Base-by-base conservation (phyloP, 257 asterid species). In the Rauvolfia tetraphylla region DNA sequence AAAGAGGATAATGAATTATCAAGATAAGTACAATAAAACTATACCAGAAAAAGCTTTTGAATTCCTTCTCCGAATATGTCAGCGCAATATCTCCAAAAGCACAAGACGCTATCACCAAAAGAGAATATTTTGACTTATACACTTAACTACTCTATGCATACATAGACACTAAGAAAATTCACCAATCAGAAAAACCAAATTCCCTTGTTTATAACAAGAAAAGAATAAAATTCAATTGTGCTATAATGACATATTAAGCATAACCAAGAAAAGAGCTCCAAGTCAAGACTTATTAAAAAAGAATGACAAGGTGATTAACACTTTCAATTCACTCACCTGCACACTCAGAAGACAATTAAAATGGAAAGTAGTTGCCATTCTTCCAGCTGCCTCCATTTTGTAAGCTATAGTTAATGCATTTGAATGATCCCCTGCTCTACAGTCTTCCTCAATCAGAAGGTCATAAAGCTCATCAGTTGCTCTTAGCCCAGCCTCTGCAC, bases 351-450 rank as follows among this genome's bases (percentile, higher is more conserved):
- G 98, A 89, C 98, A 91, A 84, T 95, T 95, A 90, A 95, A 95
- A 86, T 95, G 99, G 82, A 86, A 95, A 22, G 99, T 95, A 39
- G 98, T 90, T 12, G 99, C 99, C 97, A 89, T 92, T 84, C 99
- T 89, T 76, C 99, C 99, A 75, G 99, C 99, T 73, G 97, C 90
- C 89, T 95, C 99, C 99, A 95, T 95, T 82, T 92, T 96, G 70
- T 95, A 92, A 61, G 99, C 99, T 78, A 95, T 95, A 79, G 99
- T 95, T 81, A 95, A 80, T 78, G 99, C 99, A 87, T 95, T 95
- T 71, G 97, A 90, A 76, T 95, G 99, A 88, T 95, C 99, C 33
- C 96, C 99, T 58, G 42, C 95, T 87, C 90, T 93, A 82, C 98
- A 95, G 83, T 92, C 99, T 87, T 91, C 93, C 83, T 86, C 89